Conservation (phyloP, 441 rosid genomes). For the Jatropha podagrica region DNA sequence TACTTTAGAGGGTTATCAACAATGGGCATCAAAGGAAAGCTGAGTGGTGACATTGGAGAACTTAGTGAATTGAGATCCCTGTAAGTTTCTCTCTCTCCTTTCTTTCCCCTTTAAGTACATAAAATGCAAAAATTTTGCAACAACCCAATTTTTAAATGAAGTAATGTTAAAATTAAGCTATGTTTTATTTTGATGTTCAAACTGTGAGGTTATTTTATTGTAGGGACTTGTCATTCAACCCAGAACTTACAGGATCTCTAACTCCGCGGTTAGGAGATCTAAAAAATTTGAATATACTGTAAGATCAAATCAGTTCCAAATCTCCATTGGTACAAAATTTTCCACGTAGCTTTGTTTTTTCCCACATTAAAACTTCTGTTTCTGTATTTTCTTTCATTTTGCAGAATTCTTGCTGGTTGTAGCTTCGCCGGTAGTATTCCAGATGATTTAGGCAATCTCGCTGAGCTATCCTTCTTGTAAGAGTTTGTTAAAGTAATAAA, state of each 20-base stretch:
- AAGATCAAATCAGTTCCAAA: slow-evolving; percentile 20
- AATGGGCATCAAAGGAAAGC: slow-evolving; percentile 75
- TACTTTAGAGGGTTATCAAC: slow-evolving; percentile 66
- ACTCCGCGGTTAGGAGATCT: slow-evolving; percentile 79
- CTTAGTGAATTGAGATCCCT: slow-evolving; percentile 72
- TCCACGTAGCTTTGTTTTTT: background rate
- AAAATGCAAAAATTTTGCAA: background rate
- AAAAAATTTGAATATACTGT: slow-evolving; percentile 72
- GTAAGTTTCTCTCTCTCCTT: slow-evolving; percentile 44
- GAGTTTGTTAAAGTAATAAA: slow-evolving; percentile 17
- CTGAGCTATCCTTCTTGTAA: slow-evolving; percentile 88
- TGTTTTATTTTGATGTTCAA: background rate
- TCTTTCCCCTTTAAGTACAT: background rate
- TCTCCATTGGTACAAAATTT: background rate
- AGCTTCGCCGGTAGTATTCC: slow-evolving; percentile 83
- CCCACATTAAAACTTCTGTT: background rate
- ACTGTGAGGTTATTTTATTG: slow-evolving; percentile 18
- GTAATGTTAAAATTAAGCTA: background rate
- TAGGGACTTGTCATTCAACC: slow-evolving; percentile 90
- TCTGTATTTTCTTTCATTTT: slow-evolving; percentile 21
- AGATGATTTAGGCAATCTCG: slow-evolving; percentile 70
- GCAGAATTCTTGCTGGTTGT: slow-evolving; percentile 85
- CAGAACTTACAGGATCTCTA: slow-evolving; percentile 65
- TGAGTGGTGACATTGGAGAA: slow-evolving; percentile 83
- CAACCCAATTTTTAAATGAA: background rate